Evolutionary conservation across 768 basidiomycete genomes (phyloP).

Genomic region (Mycena indigotica): DNA sequence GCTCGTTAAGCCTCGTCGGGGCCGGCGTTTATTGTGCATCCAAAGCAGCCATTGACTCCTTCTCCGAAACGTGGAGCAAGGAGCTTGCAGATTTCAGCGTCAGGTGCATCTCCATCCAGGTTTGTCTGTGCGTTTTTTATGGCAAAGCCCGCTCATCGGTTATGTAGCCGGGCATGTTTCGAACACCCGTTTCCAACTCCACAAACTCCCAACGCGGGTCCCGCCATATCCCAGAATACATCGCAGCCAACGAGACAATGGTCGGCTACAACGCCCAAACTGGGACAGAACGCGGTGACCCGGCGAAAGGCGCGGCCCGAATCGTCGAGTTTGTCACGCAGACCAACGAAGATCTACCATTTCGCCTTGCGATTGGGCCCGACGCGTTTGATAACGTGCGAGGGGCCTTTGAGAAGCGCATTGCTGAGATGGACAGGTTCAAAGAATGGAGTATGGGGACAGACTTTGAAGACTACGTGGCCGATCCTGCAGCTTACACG

Average conservation of each 20-base stretch:
- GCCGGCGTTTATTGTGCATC: constrained; percentile 22
- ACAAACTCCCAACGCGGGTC: constrained; percentile 10
- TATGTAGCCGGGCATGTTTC: constrained; percentile 18
- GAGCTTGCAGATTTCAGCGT: constrained; percentile 3
- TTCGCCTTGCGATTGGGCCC: constrained; percentile 14
- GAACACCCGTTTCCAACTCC: constrained; percentile 14
- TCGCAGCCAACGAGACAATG: constrained; percentile 9
- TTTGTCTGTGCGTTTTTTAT: not conserved
- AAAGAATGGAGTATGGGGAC: constrained; percentile 4
- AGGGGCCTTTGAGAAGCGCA: not conserved
- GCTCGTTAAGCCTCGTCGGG: constrained; percentile 4
- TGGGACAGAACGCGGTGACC: constrained; percentile 20
- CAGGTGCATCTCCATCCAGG: constrained; percentile 7
- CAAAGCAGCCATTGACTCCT: constrained; percentile 24
- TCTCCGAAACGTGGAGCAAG: constrained; percentile 8
- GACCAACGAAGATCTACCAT: constrained; percentile 9
- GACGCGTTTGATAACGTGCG: constrained; percentile 5
- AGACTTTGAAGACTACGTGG: not conserved
- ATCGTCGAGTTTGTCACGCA: constrained; percentile 16
- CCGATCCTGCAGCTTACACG: not conserved
- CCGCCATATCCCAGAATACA: constrained; percentile 15
- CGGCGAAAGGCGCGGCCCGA: constrained; percentile 12
- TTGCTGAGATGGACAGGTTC: constrained; percentile 3
- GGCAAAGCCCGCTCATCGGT: too few relatives aligned
- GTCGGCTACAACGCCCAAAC: constrained; percentile 1